Evolutionary conservation across 75 land plant species (phyloP).

Genomic region (Sequoia sempervirens): DNA sequence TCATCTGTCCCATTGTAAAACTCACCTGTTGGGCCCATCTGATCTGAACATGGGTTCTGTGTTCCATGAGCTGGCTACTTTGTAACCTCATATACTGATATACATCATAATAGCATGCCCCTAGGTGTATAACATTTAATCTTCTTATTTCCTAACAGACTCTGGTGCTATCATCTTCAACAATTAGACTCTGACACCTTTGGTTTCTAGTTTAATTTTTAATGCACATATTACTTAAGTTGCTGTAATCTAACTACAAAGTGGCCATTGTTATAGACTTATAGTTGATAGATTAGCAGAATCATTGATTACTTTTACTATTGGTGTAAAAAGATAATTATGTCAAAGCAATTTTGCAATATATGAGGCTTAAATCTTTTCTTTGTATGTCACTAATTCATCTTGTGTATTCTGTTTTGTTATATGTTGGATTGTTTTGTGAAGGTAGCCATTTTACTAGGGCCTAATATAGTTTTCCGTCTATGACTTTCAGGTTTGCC

Average conservation of each 20-base stretch:
- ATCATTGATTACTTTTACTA: not conserved
- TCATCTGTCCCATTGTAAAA: too few relatives aligned
- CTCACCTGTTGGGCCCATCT: not conserved
- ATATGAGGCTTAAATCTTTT: not conserved
- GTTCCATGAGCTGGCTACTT: not conserved
- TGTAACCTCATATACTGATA: not conserved
- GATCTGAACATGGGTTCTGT: not conserved
- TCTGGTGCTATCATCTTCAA: not conserved
- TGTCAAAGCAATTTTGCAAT: not conserved
- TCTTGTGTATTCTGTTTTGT: not conserved
- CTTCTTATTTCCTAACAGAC: not conserved
- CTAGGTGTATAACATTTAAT: not conserved
- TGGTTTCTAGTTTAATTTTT: not conserved
- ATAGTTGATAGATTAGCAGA: not conserved
- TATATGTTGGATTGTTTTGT: not conserved
- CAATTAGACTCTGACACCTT: not conserved
- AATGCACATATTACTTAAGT: not conserved
- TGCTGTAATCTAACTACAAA: not conserved
- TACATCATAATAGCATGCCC: not conserved
- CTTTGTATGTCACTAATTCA: not conserved
- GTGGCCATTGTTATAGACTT: not conserved
- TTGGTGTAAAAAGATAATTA: not conserved
- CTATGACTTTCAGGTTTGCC: conserved; percentile 43
- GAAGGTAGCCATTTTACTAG: not conserved
- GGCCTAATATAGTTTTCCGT: not conserved